Conservation (phyloP, 225 moss, liverwort and hornwort species). For the Sphagnum contortum region DNA sequence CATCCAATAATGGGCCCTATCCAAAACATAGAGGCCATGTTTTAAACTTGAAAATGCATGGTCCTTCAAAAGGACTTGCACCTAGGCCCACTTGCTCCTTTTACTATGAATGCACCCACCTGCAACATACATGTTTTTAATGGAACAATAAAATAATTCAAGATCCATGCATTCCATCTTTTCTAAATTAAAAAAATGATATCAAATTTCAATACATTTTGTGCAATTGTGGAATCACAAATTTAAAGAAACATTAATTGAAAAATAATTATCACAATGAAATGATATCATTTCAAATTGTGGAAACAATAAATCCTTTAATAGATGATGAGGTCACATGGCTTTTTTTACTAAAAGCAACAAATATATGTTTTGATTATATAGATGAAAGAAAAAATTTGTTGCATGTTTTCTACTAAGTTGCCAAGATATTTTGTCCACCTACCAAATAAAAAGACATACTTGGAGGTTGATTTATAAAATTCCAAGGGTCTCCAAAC, state of each 20-base stretch:
- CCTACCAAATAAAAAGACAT: constrained; percentile 1
- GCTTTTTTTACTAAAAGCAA: constrained; percentile 3
- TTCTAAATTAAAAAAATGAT: constrained; percentile 3
- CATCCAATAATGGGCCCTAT: no score
- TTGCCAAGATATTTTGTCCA: no score
- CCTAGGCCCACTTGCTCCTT: no score
- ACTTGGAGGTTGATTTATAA: neutral
- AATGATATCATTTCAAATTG: neutral
- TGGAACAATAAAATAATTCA: constrained; percentile 1
- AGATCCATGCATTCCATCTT: constrained; percentile 3
- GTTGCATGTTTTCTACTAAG: neutral
- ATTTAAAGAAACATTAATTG: neutral
- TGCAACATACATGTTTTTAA: neutral
- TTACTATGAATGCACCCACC: no score
- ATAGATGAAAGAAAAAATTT: constrained; percentile 4
- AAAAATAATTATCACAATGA: neutral
- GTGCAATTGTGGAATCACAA: neutral
- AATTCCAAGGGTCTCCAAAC: neutral
- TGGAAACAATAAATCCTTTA: neutral
- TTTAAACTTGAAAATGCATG: no score
- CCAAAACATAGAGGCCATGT: no score
- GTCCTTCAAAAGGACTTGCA: no score
- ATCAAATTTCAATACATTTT: constrained; percentile 1
- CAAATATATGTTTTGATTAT: neutral
- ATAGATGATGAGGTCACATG: neutral